These are phyloP conservation scores for Aureobasidium pullulans DNA, from an alignment of 2,329 filamentous ascomycete species.

Conservation along the genomic window DNA sequence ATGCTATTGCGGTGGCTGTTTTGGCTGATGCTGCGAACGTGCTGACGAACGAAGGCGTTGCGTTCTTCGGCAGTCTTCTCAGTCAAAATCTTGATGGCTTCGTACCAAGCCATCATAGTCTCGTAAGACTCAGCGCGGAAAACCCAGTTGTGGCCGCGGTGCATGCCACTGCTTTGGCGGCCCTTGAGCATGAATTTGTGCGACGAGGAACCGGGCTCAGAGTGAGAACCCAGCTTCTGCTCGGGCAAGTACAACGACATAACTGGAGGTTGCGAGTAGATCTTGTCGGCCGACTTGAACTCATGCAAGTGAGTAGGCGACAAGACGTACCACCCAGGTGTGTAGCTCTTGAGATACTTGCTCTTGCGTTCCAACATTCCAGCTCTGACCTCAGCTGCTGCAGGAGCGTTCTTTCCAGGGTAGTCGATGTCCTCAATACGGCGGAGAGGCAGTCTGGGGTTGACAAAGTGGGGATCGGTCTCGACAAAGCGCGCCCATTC, in stretches of 20 bases:
- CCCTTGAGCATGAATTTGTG: conserved; percentile 99
- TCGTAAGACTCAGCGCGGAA: conserved; percentile 67
- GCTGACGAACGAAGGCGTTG: conserved; percentile 75
- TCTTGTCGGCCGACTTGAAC: conserved; percentile 96
- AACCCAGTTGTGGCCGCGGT: conserved; percentile 67
- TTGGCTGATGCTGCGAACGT: conserved; percentile 70
- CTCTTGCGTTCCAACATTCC: conserved; percentile 95
- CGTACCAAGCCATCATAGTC: conserved; percentile 95
- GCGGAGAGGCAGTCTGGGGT: conserved; percentile 72
- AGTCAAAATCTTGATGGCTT: conserved; percentile 83
- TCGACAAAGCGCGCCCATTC: conserved; percentile 84
- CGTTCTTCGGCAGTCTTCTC: conserved; percentile 85
- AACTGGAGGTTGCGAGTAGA: conserved; percentile 70
- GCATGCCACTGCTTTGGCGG: conserved; percentile 85
- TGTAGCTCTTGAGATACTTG: conserved; percentile 97
- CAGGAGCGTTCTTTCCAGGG: conserved; percentile 78
- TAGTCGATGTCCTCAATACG: conserved; percentile 79
- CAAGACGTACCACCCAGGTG: conserved; percentile 92
- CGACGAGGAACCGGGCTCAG: conserved; percentile 70
- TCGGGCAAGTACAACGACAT: conserved; percentile 95
- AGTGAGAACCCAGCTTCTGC: conserved; percentile 91
- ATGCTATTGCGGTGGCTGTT: conserved; percentile 49
- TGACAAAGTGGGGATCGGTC: conserved; percentile 76
- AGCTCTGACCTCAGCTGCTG: conserved; percentile 76
- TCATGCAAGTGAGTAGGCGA: conserved; percentile 96